Evolutionary conservation across 1,139 yeast genomes (phyloP), one percentile per base, ranked within the genome.

Genomic region (Magnusiomyces sp.): DNA sequence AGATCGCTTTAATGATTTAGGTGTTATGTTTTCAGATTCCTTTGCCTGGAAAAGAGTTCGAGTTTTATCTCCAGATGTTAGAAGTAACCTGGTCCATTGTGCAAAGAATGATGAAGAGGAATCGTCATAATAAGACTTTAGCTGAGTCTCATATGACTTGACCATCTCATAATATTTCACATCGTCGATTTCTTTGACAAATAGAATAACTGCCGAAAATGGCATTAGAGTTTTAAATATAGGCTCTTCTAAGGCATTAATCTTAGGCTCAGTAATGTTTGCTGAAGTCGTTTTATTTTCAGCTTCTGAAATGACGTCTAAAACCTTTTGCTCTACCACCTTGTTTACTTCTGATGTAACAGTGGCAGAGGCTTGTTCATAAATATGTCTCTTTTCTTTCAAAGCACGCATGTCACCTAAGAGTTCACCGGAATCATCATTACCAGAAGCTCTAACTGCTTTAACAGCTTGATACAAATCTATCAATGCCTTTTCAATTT

Each of bases 351-450:
- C 74, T 9, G 63, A 59, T 41, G 79, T 67, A 59, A 88, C 85
- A 6, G 71, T 68, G 1, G 65, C 59, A 0, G 84, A 75, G 0
- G 81, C 81, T 33, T 69, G 64, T 57, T 83, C 86, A 59, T 83
- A 87, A 11, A 72, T 73, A 14, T 72, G 70, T 50, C 80, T 76
- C 61, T 84, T 82, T 60, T 86, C 92, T 55, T 74, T 76, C 53
- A 88, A 70, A 0, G 95, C 95, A 54, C 73, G 73, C 88, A 88
- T 83, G 13, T 77, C 72, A 44, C 86, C 81, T 54, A 85, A 65
- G 53, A 77, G 77, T 42, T 71, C 75, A 19, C 64, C 67, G 9
- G 64, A 60, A 19, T 64, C 67, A 20, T 68, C 66, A 19, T 64
- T 65, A 14, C 62, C 63, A 31, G 54, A 50, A 9, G 57, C 49